These are phyloP conservation scores for Cladosporium sp. DNA, from an alignment of 2,329 filamentous ascomycete species.

Conservation along the genomic window DNA sequence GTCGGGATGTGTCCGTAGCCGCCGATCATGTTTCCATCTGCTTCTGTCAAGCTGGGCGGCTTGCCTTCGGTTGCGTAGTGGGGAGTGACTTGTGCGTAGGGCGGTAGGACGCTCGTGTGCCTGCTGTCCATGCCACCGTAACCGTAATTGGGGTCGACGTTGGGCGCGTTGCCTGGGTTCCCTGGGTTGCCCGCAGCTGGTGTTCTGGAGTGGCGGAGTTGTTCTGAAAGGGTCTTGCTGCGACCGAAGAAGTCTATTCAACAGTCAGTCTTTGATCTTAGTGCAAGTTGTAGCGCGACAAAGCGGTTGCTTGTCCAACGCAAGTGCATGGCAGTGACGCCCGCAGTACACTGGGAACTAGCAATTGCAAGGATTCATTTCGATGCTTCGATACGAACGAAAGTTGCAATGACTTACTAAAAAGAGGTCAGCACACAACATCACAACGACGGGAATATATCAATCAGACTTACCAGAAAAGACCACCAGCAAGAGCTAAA, in stretches of 20 bases:
- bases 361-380: accelerated
- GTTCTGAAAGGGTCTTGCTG: constrained; percentile 26
- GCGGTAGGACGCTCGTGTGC: constrained; percentile 13
- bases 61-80: constrained; percentile 3
- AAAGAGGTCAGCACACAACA: background rate
- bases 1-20: constrained; percentile 1
- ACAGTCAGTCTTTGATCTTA: background rate
- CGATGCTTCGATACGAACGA: background rate
- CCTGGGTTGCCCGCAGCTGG: constrained; percentile 5
- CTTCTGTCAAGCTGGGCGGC: constrained; percentile 6
- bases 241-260: constrained; percentile 54
- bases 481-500: constrained; percentile 59
- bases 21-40: constrained; percentile 2
- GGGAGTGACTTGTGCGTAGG: constrained; percentile 4
- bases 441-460: too few species aligned
- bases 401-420: constrained; percentile 5
- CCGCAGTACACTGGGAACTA: background rate
- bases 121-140: constrained; percentile 4
- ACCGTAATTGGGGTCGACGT: background rate
- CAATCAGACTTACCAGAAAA: constrained; percentile 51
- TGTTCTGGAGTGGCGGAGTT: constrained; percentile 8
- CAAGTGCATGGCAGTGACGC: background rate
- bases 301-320: background rate
- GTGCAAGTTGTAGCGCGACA: background rate
- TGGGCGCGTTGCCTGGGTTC: constrained; percentile 13